phyloP scores from a whole-genome alignment of 2,329 filamentous ascomycete species.

The Ophiognomonia clavigignenti-juglandacearum region DNA sequence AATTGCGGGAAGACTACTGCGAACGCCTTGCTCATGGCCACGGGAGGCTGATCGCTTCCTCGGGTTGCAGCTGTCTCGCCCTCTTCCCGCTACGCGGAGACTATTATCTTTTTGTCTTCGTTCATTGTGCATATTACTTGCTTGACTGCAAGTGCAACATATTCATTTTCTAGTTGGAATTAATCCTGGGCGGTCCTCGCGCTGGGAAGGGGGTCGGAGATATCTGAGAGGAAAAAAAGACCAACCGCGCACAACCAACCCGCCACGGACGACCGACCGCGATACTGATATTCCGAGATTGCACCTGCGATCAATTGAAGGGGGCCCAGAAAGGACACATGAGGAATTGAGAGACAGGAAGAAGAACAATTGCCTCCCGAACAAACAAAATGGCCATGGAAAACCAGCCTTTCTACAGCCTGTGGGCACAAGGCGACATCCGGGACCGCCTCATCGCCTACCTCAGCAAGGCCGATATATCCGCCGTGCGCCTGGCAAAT shows the following conservation, averaged over 20 bases:
- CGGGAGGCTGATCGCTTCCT: conserved; percentile 17
- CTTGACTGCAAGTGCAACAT: conserved; percentile 4
- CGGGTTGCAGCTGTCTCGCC: conserved; percentile 14
- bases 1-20: conserved; percentile 11
- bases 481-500: conserved; percentile 60
- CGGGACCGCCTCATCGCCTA: conserved; percentile 44
- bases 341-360: conserved; percentile 1
- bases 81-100: conserved; percentile 8
- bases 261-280: background rate
- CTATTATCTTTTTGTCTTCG: conserved; percentile 3
- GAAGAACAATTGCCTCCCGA: background rate
- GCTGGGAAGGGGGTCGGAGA: conserved; percentile 10
- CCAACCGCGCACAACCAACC: background rate
- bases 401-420: conserved; percentile 48
- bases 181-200: conserved; percentile 7
- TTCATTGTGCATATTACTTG: conserved; percentile 5
- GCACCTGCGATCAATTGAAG: background rate
- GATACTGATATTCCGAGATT: background rate
- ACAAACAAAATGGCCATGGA: conserved; percentile 47
- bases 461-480: conserved; percentile 47
- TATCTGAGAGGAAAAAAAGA: conserved; percentile 1
- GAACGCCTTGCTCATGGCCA: conserved; percentile 14
- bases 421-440: conserved; percentile 49
- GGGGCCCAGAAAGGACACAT: background rate
- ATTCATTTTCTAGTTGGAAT: conserved; percentile 7